Evolutionary conservation across 306 rosid genomes (phyloP).

Genomic region (Astragalus glycyphyllos): DNA sequence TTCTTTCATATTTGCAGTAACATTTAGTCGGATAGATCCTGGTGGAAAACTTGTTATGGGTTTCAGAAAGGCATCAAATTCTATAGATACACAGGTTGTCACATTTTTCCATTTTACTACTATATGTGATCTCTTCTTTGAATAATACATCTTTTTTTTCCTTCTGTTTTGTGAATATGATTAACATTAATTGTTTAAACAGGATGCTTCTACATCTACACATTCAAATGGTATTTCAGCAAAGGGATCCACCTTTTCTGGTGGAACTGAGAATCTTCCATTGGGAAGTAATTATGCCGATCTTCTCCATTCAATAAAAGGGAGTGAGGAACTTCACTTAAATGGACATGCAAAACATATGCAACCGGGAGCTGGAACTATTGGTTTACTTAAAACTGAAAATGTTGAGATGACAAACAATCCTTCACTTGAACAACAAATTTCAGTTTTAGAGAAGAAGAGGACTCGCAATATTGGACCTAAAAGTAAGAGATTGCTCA

Average conservation of each 20-base stretch:
- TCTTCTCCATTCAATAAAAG: conserved; percentile 54
- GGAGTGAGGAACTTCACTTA: conserved; percentile 54
- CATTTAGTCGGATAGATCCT: conserved; percentile 95
- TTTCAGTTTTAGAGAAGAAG: conserved; percentile 68
- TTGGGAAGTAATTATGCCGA: conserved; percentile 59
- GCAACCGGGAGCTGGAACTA: conserved; percentile 55
- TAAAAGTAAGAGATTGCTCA: conserved; percentile 83
- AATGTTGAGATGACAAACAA: conserved; percentile 51
- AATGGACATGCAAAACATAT: conserved; percentile 51
- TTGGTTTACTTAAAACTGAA: conserved; percentile 57
- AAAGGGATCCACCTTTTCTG: conserved; percentile 59
- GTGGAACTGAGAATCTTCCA: conserved; percentile 65
- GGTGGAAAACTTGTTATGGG: conserved; percentile 94
- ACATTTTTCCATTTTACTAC: conserved; percentile 34
- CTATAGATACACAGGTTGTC: conserved; percentile 70
- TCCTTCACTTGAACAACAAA: conserved; percentile 55
- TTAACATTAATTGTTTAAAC: conserved; percentile 40
- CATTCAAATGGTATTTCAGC: conserved; percentile 61
- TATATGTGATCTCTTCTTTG: conserved; percentile 24
- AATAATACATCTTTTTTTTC: conserved; percentile 20
- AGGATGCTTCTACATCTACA: conserved; percentile 69
- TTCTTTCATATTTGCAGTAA: conserved; percentile 63
- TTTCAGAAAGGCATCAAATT: conserved; percentile 77
- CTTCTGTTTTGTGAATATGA: conserved; percentile 35
- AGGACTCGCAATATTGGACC: conserved; percentile 87